Percentiles rank a stretch among this genome's conserved stretches.
phyloP scores from a whole-genome alignment of 805 yeast species.

The Nakazawaea populi region DNA sequence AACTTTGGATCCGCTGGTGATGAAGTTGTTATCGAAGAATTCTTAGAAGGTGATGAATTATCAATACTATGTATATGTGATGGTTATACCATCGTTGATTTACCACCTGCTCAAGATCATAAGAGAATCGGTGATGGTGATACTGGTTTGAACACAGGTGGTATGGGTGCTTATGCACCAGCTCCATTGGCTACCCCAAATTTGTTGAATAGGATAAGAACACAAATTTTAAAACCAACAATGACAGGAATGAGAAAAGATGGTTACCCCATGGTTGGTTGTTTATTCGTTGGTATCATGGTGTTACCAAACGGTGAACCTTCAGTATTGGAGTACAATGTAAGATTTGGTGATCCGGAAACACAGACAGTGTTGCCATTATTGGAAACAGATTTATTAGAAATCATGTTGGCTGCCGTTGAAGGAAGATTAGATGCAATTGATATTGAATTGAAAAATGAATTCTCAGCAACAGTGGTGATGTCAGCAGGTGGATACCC shows the following conservation, averaged over 20 bases:
- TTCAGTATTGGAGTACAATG: constrained; percentile 93
- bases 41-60: constrained; percentile 93
- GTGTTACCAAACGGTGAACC: constrained; percentile 77
- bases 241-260: constrained; percentile 95
- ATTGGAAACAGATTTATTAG: constrained; percentile 86
- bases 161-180: constrained; percentile 99
- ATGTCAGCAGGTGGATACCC: constrained; percentile 98
- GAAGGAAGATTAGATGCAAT: constrained; percentile 91
- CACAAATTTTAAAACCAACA: constrained; percentile 79
- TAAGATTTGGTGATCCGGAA: constrained; percentile 98
- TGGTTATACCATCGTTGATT: constrained; percentile 84
- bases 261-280: constrained; percentile 93
- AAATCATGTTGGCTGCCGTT: constrained; percentile 87
- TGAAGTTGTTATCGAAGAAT: constrained; percentile 93
- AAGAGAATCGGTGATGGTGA: constrained; percentile 94
- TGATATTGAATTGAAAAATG: constrained; percentile 42
- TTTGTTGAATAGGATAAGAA: constrained; percentile 63
- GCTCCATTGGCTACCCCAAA: constrained; percentile 89
- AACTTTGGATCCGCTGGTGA: constrained; percentile 94
- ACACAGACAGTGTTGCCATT: constrained; percentile 94
- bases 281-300: constrained; percentile 93
- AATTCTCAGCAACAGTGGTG: constrained; percentile 86
- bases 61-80: constrained; percentile 89
- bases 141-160: constrained; percentile 94
- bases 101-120: constrained; percentile 98